Base-by-base conservation (phyloP, 257 asterid species). In the Solanum phureja region DNA sequence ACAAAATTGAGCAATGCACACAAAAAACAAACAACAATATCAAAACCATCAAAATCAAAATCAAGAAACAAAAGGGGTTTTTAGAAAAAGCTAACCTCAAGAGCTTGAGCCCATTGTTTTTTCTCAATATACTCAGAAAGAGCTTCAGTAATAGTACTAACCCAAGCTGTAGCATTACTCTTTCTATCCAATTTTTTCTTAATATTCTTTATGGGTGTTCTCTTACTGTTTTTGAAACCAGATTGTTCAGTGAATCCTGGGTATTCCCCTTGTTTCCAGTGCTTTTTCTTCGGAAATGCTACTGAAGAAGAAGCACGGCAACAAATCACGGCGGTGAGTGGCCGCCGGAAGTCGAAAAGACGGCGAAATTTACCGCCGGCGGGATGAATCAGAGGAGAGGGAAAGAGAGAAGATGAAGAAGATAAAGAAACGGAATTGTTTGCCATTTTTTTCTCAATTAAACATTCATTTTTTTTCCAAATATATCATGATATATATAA, bases 251-350 rank as follows among this genome's bases (percentile, higher is more conserved):
- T 76, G 71, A 88, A 35, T 24, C 94, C 97, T 9, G 98, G 98
- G 73, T 93, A 93, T 87, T 95, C 96, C 12, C 98, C 97, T 24
- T 91, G 88, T 89, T 97, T 95, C 98, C 96, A 94, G 74, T 90
- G 93, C 91, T 93, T 93, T 87, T 92, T 94, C 93, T 90, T 91
- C 66, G 93, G 91, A 44, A 35, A 68, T 49, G 79, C 88, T 77
- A 85, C 77, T 35, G 91, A 60, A 29, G 92, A 56, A 8, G 87
- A 71, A 19, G 92, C 8, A 71, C 35, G 37, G 33, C 74, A 68
- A 68, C n/a, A 8, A 16, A 85, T 29, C 14, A 44, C 87, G 3
- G 84, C 77, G 91, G 21, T 2, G 29, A 18, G 44, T 46, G 85
- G 44, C 44, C 4, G 19, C 19, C 69, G 44, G 31, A 18, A 49